A percentile compares a stretch with the other conserved stretches of the same genome.
Conservation (phyloP, 305 asterid genomes). For the Vinca major region DNA sequence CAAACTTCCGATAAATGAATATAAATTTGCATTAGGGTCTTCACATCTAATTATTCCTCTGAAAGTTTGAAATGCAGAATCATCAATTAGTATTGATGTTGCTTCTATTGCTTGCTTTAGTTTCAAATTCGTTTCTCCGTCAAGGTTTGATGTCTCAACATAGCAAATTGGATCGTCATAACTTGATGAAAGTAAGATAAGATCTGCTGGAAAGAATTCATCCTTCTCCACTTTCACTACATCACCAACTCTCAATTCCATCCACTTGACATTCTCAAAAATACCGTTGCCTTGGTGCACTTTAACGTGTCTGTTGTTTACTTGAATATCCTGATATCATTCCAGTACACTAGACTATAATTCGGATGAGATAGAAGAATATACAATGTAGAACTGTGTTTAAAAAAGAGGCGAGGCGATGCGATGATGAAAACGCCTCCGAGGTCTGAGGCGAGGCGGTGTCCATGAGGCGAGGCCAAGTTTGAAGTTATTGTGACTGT, state of each 20-base stretch:
- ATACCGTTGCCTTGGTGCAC: constrained; percentile 27
- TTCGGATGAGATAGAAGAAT: constrained; percentile 3
- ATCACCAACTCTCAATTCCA: constrained; percentile 77
- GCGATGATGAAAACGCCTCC: no score
- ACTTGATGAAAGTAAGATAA: constrained; percentile 76
- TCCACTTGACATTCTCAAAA: constrained; percentile 66
- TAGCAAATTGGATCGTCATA: constrained; percentile 87
- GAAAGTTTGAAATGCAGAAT: constrained; percentile 10
- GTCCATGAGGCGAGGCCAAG: no score
- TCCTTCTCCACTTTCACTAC: constrained; percentile 81
- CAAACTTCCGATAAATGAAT: constrained; percentile 16
- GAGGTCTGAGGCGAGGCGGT: no score
- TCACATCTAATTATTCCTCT: constrained; percentile 15
- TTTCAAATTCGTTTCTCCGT: constrained; percentile 50
- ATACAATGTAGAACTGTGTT: constrained; percentile 7
- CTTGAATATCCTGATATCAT: constrained; percentile 19
- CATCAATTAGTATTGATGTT: constrained; percentile 8
- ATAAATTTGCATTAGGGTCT: constrained; percentile 15
- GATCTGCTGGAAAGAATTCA: constrained; percentile 82
- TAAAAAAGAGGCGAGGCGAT: no score
- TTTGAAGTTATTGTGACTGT: no score
- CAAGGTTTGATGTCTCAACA: constrained; percentile 87
- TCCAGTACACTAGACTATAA: constrained; percentile 41
- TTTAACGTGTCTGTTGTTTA: constrained; percentile 13
- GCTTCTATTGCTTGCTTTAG: constrained; percentile 16